Evolutionary conservation across 768 basidiomycete genomes (phyloP).

Genomic region (Glaciozyma antarctica): DNA sequence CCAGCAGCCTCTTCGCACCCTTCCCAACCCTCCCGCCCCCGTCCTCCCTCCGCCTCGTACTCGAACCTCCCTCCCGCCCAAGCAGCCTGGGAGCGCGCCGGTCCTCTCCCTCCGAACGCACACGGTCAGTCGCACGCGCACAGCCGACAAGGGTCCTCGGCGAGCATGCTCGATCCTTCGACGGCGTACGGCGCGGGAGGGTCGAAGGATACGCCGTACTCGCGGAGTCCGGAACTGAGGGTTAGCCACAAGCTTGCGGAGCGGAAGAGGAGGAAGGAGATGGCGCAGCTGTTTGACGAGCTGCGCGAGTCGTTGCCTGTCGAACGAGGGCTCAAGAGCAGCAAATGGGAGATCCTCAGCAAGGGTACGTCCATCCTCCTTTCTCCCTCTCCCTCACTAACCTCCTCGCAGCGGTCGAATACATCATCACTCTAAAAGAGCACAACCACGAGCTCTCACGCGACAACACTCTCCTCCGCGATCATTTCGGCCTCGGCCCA

Average conservation of each 20-base stretch:
- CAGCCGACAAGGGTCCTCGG: neutral
- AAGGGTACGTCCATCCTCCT: slow-evolving; percentile 55
- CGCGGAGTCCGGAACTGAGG: slow-evolving; percentile 85
- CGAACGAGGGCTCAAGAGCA: slow-evolving; percentile 83
- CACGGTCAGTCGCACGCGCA: neutral
- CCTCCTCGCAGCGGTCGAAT: slow-evolving; percentile 30
- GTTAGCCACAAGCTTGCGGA: slow-evolving; percentile 96
- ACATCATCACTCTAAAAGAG: slow-evolving; percentile 24
- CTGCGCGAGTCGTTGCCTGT: slow-evolving; percentile 84
- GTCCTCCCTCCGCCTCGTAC: neutral
- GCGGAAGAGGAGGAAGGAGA: slow-evolving; percentile 91
- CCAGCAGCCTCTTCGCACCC: neutral
- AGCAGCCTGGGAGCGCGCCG: slow-evolving; percentile 4
- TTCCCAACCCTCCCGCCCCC: neutral
- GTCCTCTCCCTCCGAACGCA: neutral
- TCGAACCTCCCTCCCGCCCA: slow-evolving; percentile 2
- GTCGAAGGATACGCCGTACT: slow-evolving; percentile 58
- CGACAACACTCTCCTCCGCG: slow-evolving; percentile 23
- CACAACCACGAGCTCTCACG: slow-evolving; percentile 14
- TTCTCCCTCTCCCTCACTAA: neutral
- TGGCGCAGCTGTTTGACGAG: slow-evolving; percentile 98
- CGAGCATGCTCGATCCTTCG: slow-evolving; percentile 17
- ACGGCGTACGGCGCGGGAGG: slow-evolving; percentile 1
- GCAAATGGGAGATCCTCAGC: slow-evolving; percentile 98
- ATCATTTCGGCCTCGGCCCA: slow-evolving; percentile 19